Evolutionary conservation across 352 stramenopile species (phyloP), one percentile per base, ranked within the genome.

Genomic region (Globisporangium splendens): DNA sequence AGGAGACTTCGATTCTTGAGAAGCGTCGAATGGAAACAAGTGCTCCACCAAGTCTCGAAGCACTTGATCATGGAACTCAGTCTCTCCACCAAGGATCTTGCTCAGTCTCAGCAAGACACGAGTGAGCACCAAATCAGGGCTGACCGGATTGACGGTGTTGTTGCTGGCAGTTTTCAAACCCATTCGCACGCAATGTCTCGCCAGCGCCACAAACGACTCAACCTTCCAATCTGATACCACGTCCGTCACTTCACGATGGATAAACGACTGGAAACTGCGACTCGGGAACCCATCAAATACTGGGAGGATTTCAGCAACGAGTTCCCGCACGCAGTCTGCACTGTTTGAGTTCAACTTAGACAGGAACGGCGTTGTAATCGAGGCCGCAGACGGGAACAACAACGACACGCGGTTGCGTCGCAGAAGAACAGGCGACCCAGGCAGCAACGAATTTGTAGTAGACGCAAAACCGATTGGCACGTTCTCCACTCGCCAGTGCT

Each of bases 401-500:
- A 90, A 59, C 31, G 79, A 87, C 11, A 89, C 65, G 5, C 83
- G 74, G 48, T 92, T 92, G 20, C 77, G 82, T 12, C 79, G 79
- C 18, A 92, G 52, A 38, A 92, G 56, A 33, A 92, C 72, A 1
- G 82, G 82, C 0, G 78, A 80, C 1, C 82, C 82, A 11, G 81
- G 77, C 20, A 75, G 62, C 20, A 80, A 61, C 38, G 68, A 68
- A 47, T 79, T 73, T 7, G 75, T 69, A 3, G 70, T 72, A 1
- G 67, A 64, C 8, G 69, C 79, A 56, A 92, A 89, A 2, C 82
- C 82, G 42, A 92, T 86, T 1, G 77, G 77, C 12, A 83, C 80
- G 22, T 84, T 86, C 58, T 89, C 82, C 13, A 65, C 77, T 3
- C 72, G 68, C 82, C 82, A 92, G 57, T 88, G 73, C 63, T 89